phyloP scores from a whole-genome alignment of 306 rosid species.

The Boehmeria nivea region DNA sequence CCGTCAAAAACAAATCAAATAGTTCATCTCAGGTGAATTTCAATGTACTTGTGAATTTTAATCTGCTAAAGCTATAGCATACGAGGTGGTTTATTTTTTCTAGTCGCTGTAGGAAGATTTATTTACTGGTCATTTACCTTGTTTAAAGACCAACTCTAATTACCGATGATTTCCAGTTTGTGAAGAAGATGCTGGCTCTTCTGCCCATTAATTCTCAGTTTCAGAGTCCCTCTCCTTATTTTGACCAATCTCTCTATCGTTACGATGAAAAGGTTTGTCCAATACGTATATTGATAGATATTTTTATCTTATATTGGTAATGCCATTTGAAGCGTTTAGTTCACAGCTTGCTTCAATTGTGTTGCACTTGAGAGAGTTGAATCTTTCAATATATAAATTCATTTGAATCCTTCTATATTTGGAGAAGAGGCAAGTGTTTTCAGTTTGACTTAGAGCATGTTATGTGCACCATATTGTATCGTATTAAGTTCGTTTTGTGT shows the following conservation, averaged over 20 bases:
- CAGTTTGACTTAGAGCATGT: too few species aligned
- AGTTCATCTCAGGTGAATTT: constrained; percentile 64
- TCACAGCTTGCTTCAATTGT: too few species aligned
- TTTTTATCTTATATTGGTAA: too few species aligned
- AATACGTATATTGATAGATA: background rate
- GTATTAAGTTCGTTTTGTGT: too few species aligned
- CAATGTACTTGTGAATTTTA: background rate
- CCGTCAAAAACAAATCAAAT: constrained; percentile 64
- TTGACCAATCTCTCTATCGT: constrained; percentile 87
- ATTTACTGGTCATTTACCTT: background rate
- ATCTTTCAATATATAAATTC: too few species aligned
- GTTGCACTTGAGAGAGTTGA: too few species aligned
- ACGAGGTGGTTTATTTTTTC: background rate
- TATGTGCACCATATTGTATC: too few species aligned
- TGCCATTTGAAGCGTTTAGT: too few species aligned
- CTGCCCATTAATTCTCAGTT: constrained; percentile 87
- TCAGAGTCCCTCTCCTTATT: constrained; percentile 96
- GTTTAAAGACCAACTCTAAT: constrained; percentile 15
- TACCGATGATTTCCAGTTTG: constrained; percentile 54
- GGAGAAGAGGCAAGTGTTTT: too few species aligned
- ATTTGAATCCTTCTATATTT: too few species aligned
- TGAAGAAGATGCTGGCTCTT: constrained; percentile 88
- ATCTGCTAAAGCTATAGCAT: background rate
- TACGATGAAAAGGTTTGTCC: constrained; percentile 86
- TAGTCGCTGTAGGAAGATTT: background rate